Conservation (phyloP, 1,284 basidiomycete genomes). For the Naganishia liquefaciens region DNA sequence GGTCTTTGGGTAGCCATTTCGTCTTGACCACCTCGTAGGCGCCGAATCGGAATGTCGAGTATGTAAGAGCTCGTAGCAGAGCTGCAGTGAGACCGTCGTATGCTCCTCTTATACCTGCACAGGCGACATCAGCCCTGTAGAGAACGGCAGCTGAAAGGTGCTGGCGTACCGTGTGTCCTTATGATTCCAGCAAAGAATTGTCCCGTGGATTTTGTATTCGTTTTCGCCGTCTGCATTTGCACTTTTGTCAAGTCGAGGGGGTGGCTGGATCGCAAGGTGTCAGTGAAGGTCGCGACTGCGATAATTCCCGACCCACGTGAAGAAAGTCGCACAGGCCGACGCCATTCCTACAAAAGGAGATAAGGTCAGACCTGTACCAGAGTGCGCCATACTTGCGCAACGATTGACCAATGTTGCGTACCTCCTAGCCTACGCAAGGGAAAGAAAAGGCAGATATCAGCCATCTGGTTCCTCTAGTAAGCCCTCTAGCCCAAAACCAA, state of each 20-base stretch:
- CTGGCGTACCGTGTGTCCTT: conserved; percentile 25
- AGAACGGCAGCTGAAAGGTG: not conserved
- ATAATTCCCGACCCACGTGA: conserved; percentile 15
- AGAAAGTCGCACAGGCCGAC: conserved; percentile 29
- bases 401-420: not conserved
- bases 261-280: conserved; percentile 41
- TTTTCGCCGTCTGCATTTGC: conserved; percentile 48
- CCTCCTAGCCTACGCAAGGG: conserved; percentile 23
- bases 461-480: not conserved
- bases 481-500: not conserved
- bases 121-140: too few species aligned
- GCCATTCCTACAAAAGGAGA: conserved; percentile 10
- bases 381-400: not conserved
- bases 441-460: conserved; percentile 3
- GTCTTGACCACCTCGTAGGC: conserved; percentile 51
- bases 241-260: conserved; percentile 49
- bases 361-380: not conserved
- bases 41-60: conserved; percentile 50
- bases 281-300: not conserved
- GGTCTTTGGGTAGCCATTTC: conserved; percentile 36
- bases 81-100: conserved; percentile 53
- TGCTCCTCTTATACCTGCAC: conserved; percentile 49
- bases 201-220: conserved; percentile 38
- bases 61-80: conserved; percentile 53
- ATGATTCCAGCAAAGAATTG: conserved; percentile 40